Base-by-base conservation (phyloP, 2,329 filamentous ascomycete genomes). In the Venturia asperata region DNA sequence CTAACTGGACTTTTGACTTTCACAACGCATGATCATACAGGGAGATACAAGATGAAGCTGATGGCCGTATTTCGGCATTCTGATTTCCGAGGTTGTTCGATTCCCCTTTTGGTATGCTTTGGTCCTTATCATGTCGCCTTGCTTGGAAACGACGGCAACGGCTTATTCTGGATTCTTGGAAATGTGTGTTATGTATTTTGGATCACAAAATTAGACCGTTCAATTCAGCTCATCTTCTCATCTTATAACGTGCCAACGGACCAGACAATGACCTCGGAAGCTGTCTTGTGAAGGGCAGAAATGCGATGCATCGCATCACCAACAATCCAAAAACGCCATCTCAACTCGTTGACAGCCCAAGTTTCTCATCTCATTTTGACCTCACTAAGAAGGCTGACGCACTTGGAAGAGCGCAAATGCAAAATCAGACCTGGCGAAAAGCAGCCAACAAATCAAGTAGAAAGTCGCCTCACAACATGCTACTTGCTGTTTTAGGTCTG, bases 71-170 rank as follows among this genome's bases (percentile, higher is more conserved):
- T 37, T 37, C 27, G 52, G 19, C 24, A 21, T 30, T 55, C 24
- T 55, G 34, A 55, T 55, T 55, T 55, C 27, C 10, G 24, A 55
- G 49, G 49, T 55, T 30, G 52, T 58, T 58, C 30, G 52, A 58
- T 58, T 58, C 52, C 27, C 52, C 52, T n/a, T 55, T 37, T 37
- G 52, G n/a, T 58, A 2, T 58, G 30, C 19, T 37, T 13, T 34
- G 24, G 49, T 5, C 30, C 47, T 52, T 27, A 19, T 30, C 49
- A 55, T 58, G 37, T 21, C 15, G 52, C 9, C 52, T 58, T 19
- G 27, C 21, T 58, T 34, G 52, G 17, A 24, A 7, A n/a, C 13
- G 52, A 58, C 27, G 52, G 52, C 19, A 19, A 37, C 17, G 30
- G 52, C 15, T 58, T 58, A 3, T 47, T 47, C 45, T 47, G 45